Base-by-base conservation (phyloP, 306 rosid species). In the Sechiopsis laciniata region DNA sequence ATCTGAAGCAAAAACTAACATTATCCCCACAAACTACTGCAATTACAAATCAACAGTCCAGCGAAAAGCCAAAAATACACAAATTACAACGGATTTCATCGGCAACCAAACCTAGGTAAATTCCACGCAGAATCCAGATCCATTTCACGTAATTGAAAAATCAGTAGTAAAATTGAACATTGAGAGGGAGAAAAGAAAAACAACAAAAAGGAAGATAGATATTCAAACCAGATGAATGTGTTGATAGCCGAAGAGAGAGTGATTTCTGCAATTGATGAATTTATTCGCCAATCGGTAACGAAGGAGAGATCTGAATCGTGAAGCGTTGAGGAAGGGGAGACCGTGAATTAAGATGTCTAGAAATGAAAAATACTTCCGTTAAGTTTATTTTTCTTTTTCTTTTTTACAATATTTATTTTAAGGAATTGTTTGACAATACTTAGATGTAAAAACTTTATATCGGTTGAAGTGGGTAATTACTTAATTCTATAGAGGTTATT, bases 241-340 rank as follows among this genome's bases (percentile, higher is more conserved):
- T 6, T 17, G 35, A 57, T 4, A 57, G 63, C 14, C 35, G 35
- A 22, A 22, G 35, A 22, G 64, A 58, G 64, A 15, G 56, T 53
- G 56, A 53, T 40, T 40, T 40, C 46, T 40, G 46, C 46, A 40
- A 40, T 40, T 40, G 46, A 45, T 42, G 72, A 66, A 21, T 20
- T 66, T 17, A 17, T 42, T 37, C 32, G n/a, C 2, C 32, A 29
- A 58, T 19, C 4, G 29, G 16, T 58, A 4, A 45, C 55, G 72
- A n/a, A n/a, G 35, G n/a, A 66, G 72, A 66, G 72, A 66, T 66
- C 72, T 45, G 72, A 66, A 66, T 66, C 32, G 72, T 1, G 32
- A 26, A 66, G 54, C 72, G 65, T 16, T 5, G 26, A 40, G 10
- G 65, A 59, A 59, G 65, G 16, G 11, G 16, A 59, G 65, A 59